Percentiles rank a stretch among this genome's conserved stretches.
Evolutionary conservation across 192 early-diverging fungal genomes (phyloP).

Genomic region (Tieghemiomyces parasiticus): DNA sequence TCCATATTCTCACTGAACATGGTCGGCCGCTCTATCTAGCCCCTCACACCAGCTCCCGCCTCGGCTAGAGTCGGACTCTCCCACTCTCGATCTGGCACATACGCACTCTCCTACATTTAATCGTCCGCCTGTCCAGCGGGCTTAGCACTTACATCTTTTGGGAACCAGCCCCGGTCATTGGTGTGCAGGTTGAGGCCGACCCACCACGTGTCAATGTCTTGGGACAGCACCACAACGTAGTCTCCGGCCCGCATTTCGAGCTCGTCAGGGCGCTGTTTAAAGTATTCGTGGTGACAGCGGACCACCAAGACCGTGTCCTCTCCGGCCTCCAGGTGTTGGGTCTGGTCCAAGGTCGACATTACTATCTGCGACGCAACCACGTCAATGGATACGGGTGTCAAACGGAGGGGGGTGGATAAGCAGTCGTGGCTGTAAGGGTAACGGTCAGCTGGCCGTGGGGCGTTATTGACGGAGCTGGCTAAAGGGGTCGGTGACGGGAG

Average conservation of each 20-base stretch:
- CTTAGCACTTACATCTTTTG: slow-evolving; percentile 10
- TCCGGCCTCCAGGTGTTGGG: background rate
- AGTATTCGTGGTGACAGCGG: background rate
- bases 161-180: slow-evolving; percentile 9
- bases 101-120: too few relatives aligned
- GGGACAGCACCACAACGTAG: background rate
- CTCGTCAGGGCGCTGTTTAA: background rate
- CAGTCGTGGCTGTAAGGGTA: background rate
- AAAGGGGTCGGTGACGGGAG: background rate
- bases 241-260: background rate
- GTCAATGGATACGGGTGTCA: background rate
- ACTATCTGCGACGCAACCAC: background rate
- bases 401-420: background rate
- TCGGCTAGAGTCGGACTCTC: too few relatives aligned
- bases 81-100: too few relatives aligned
- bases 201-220: slow-evolving; percentile 11
- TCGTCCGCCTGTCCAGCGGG: too few relatives aligned
- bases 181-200: slow-evolving; percentile 5
- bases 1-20: too few relatives aligned
- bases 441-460: background rate
- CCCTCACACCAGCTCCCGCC: too few relatives aligned
- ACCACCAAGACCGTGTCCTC: background rate
- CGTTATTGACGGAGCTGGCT: background rate
- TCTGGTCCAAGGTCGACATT: background rate
- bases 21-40: too few relatives aligned